phyloP scores from a whole-genome alignment of 352 stramenopile genomes.

The Peronospora destructor region DNA sequence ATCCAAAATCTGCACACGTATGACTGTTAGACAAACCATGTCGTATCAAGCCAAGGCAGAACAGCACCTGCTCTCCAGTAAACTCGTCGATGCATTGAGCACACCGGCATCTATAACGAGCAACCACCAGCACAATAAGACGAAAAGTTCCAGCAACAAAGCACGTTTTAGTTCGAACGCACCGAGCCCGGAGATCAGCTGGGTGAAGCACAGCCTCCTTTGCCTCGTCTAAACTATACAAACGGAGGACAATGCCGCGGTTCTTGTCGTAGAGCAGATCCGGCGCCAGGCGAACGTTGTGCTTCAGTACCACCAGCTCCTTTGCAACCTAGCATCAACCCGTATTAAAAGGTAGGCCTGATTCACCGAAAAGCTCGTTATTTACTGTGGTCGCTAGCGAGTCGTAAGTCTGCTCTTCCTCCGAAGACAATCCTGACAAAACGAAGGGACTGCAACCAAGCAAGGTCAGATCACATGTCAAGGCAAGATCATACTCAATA shows the following conservation, averaged over 20 bases:
- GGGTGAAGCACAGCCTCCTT: constrained; percentile 73
- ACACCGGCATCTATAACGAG: constrained; percentile 54
- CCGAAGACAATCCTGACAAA: constrained; percentile 53
- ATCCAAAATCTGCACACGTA: constrained; percentile 53
- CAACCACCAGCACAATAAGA: constrained; percentile 1
- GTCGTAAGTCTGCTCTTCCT: constrained; percentile 67
- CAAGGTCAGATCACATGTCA: constrained; percentile 5
- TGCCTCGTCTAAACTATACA: constrained; percentile 62
- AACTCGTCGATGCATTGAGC: constrained; percentile 86
- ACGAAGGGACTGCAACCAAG: constrained; percentile 58
- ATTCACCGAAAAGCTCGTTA: background rate
- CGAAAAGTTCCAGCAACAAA: background rate
- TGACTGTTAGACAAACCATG: constrained; percentile 2
- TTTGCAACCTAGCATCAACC: constrained; percentile 48
- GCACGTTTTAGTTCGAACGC: background rate
- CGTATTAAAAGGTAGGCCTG: background rate
- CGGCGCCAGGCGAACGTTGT: constrained; percentile 57
- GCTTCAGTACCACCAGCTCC: constrained; percentile 71
- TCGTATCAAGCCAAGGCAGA: background rate
- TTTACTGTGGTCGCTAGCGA: constrained; percentile 50
- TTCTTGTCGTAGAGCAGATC: constrained; percentile 77
- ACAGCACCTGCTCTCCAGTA: constrained; percentile 61
- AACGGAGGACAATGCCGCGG: constrained; percentile 70
- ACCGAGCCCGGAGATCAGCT: constrained; percentile 67
- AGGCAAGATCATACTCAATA: background rate